These are phyloP conservation scores for Colletotrichum tofieldiae DNA, from an alignment of 2,329 filamentous ascomycete species.

Conservation along the genomic window DNA sequence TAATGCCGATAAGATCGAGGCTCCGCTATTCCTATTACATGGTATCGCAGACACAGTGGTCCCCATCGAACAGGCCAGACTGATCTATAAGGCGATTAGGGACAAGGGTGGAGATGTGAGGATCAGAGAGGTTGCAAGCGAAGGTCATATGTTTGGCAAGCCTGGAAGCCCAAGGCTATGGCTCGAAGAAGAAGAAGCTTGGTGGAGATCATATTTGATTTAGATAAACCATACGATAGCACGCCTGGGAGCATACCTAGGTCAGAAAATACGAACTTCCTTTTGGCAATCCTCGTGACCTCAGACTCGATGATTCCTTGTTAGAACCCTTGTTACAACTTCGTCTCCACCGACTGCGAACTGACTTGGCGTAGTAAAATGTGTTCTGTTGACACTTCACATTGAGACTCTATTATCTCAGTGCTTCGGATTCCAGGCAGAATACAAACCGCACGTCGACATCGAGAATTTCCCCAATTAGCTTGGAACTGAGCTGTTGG, in stretches of 20 bases:
- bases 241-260: too few species aligned
- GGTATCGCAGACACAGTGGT: constrained; percentile 71
- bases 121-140: constrained; percentile 63
- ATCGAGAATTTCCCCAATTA: too few species aligned
- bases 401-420: too few species aligned
- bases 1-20: constrained; percentile 62
- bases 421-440: neutral
- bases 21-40: constrained; percentile 70
- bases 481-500: too few species aligned
- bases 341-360: too few species aligned
- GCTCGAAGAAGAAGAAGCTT: constrained; percentile 62
- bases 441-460: too few species aligned
- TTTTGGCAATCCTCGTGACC: too few species aligned
- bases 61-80: constrained; percentile 68
- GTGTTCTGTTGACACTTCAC: too few species aligned
- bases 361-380: too few species aligned
- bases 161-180: constrained; percentile 57
- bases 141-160: constrained; percentile 66
- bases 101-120: constrained; percentile 60
- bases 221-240: neutral
- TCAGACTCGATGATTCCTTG: too few species aligned
- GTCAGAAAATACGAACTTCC: too few species aligned
- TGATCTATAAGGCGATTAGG: constrained; percentile 65
- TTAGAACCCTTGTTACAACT: too few species aligned
- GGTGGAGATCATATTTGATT: constrained; percentile 62